Percentiles rank a stretch among this genome's conserved stretches.
phyloP scores from a whole-genome alignment of 129 eudicot genomes.

The Helichrysum umbraculigerum region DNA sequence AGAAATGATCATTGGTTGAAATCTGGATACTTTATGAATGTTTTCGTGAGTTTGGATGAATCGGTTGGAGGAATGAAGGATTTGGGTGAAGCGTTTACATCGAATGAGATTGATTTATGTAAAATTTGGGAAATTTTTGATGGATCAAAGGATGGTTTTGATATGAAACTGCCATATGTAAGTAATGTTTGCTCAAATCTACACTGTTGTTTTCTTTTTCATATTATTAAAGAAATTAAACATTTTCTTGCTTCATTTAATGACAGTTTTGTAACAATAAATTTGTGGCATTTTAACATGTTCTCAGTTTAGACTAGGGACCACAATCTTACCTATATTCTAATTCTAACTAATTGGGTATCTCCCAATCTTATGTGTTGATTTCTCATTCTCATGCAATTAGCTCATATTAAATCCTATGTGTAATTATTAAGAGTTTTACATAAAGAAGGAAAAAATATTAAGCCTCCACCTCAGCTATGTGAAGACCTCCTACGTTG shows the following conservation, averaged over 20 bases:
- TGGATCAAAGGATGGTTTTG: constrained; percentile 23
- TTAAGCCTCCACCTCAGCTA: too few species aligned
- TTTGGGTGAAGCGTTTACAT: constrained; percentile 3
- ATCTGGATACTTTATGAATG: neutral
- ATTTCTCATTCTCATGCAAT: neutral
- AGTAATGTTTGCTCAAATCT: constrained; percentile 14
- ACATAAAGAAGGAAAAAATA: too few species aligned
- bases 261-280: too few species aligned
- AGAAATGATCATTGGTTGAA: neutral
- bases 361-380: neutral
- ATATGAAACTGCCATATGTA: constrained; percentile 23
- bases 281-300: too few species aligned
- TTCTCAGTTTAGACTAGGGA: too few species aligned
- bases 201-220: too few species aligned
- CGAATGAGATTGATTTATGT: constrained; percentile 6
- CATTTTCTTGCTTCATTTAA: neutral
- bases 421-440: too few species aligned
- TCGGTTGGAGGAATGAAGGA: neutral
- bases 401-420: too few species aligned
- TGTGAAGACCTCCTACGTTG: too few species aligned
- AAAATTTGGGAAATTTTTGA: neutral
- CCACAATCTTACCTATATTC: too few species aligned
- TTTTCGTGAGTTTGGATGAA: constrained; percentile 3
- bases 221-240: too few species aligned
- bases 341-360: neutral